Base-by-base conservation (phyloP, 805 yeast species). In the Teunomyces pallodes region DNA sequence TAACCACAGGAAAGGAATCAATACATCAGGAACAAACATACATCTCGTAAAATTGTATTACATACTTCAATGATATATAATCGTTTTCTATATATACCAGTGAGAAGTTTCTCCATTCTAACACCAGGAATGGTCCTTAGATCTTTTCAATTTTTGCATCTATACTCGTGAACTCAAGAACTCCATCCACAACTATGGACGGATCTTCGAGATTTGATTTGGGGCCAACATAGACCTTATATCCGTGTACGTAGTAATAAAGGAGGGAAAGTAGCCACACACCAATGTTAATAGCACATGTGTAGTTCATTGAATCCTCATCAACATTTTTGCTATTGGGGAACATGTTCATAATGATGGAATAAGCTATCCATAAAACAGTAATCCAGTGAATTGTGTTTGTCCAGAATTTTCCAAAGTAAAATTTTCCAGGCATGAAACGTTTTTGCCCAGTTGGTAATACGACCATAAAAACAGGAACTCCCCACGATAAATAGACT, bases 341-440 rank as follows among this genome's bases (percentile, higher is more conserved):
- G 70, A 85, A 79, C 84, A 81, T 81, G 33, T 77, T 70, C 64
- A 85, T 64, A 17, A 81, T 66, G 30, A 84, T 79, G 49, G 78
- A 75, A 55, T 76, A 86, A 0, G 59, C 51, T 45, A 80, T 75
- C 74, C 82, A 86, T 5, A 66, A 43, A 9, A 72, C 73, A 0
- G 87, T 73, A 16, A 73, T 57, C 61, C 75, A 59, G 44, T 80
- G 78, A 33, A 82, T 62, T 8, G 64, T 57, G 16, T 72, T 74
- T 9, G 82, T 76, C 60, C 70, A 56, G 26, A 61, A 44, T 10
- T 69, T 66, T 29, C 92, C 92, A 38, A 84, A 61, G 59, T 80
- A 77, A 60, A 86, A 86, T 4, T 82, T 81, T 4, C 92, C 94
- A 2, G 89, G 89, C 10, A 60, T 69, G 56, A 83, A 83, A 41